These are phyloP conservation scores for Globisporangium spinosum DNA, from an alignment of 352 stramenopile species.

Conservation along the genomic window DNA sequence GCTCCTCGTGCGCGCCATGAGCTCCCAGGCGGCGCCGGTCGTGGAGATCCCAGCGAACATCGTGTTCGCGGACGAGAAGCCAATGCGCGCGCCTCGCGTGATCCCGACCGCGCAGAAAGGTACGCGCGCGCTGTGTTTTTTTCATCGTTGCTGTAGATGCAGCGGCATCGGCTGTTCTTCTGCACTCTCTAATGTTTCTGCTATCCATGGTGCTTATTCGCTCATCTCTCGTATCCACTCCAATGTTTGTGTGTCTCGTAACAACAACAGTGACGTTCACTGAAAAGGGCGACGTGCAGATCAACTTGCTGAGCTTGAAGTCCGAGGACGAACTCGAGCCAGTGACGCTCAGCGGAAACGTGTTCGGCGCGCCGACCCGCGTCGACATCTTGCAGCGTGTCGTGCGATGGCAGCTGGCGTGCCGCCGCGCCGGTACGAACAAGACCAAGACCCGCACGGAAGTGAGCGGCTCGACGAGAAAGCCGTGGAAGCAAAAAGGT, in stretches of 20 bases:
- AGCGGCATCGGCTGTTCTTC: neutral
- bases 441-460: conserved; percentile 88
- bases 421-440: conserved; percentile 80
- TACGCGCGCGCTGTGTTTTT: conserved; percentile 13
- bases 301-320: conserved; percentile 64
- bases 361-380: conserved; percentile 74
- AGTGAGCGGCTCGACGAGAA: conserved; percentile 84
- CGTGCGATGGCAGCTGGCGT: conserved; percentile 85
- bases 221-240: neutral
- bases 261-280: conserved; percentile 35
- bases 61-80: conserved; percentile 70
- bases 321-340: conserved; percentile 36
- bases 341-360: conserved; percentile 60
- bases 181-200: neutral
- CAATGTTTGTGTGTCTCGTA: neutral
- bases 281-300: conserved; percentile 51
- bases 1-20: conserved; percentile 30
- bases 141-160: neutral
- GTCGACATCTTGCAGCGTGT: conserved; percentile 88
- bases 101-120: conserved; percentile 55
- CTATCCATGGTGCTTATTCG: neutral
- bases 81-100: conserved; percentile 55
- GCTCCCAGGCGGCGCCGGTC: conserved; percentile 31
- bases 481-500: conserved; percentile 89
- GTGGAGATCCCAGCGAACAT: conserved; percentile 54